Evolutionary conservation across 225 moss, liverwort and hornwort species (phyloP), one percentile per base, ranked within the genome.

Genomic region (Physcomitrellopsis africana): DNA sequence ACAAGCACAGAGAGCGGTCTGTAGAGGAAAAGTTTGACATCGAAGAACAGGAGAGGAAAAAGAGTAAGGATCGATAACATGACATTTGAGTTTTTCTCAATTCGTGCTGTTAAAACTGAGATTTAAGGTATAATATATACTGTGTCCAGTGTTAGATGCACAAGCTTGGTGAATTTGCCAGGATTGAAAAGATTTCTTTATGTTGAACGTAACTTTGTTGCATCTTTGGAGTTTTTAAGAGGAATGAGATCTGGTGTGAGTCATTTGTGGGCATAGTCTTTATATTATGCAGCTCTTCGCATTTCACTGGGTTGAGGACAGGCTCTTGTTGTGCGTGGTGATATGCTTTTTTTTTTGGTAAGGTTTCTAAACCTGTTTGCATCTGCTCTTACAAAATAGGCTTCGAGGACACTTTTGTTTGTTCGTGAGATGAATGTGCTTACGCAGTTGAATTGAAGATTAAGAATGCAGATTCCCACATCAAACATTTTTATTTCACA

Each of bases 191-290:
- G 63, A 16, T 16, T 64, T 44, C 54, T 64, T 51, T 27, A 51
- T 43, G 51, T 70, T 37, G 32, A 37, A 37, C 32, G 2, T 7
- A 37, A 37, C 84, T 89, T 89, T 76, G 82, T 86, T 71, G 89
- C 86, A 73, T 84, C 86, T 65, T 86, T 84, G 84, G 89, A 89
- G 74, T 89, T 84, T 82, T 80, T 79, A 57, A 84, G 82, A 66
- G 43, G 84, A 65, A 68, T 89, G 57, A 58, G 80, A n/a, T 65
- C 64, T 77, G 89, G 86, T 63, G 46, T 84, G 14, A 65, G 69
- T 26, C 16, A 70, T 16, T 44, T 89, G 67, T 77, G 57, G 49
- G 72, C 32, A 55, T 80, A 37, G 54, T 72, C 86, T 10, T 10
- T 72, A 51, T 75, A 53, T 27, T 72, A 73, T 37, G 89, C 86